Base-by-base conservation (phyloP, 192 early-diverging fungal species). In the Coemansia umbellata region DNA sequence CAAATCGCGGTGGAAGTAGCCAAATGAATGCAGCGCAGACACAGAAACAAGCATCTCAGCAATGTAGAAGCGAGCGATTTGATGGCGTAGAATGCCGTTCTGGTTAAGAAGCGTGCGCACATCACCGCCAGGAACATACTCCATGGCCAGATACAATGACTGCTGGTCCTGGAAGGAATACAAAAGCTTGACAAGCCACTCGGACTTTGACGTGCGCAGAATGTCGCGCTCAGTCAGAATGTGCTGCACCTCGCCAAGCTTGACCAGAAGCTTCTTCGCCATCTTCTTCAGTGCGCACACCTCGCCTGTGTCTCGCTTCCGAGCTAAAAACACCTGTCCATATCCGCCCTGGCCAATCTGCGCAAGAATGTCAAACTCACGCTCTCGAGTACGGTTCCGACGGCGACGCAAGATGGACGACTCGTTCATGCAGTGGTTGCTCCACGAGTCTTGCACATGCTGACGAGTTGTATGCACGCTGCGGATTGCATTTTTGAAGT, bases 1-100 rank as follows among this genome's bases (percentile, higher is more conserved):
- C 45, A 94, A 79, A 69, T 94, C 92, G 33, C 93, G 80, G 74
- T 96, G 92, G 57, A 96, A 86, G 67, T 89, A 96, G 2, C 93
- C 93, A 9, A 96, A 65, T 33, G 83, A 66, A 63, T 98, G 95
- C 19, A 93, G 78, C 31, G 81, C 87, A 18, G 85, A 78, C 26
- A 96, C 88, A 5, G 86, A 85, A 31, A 91, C 63, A 5, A 86
- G 65, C 84, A 91, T 91, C 74, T 96, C 94, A 8, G 87, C 91
- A 31, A 91, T 70, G 60, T 96, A 96, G 57, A 94, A 95, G 42
- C 82, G 80, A 14, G 89, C 88, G 63, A 85, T 83, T 18, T 83
- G 70, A 60, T 94, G 84, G 31, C 81, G 79, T 27, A 94, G 64
- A 7, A 88, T 80, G 8, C 86, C 86, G 58, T 74, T 79, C 18